These are phyloP conservation scores for Mesotaenium endlicherianum DNA, from an alignment of 139 green algal species.

Conservation along the genomic window DNA sequence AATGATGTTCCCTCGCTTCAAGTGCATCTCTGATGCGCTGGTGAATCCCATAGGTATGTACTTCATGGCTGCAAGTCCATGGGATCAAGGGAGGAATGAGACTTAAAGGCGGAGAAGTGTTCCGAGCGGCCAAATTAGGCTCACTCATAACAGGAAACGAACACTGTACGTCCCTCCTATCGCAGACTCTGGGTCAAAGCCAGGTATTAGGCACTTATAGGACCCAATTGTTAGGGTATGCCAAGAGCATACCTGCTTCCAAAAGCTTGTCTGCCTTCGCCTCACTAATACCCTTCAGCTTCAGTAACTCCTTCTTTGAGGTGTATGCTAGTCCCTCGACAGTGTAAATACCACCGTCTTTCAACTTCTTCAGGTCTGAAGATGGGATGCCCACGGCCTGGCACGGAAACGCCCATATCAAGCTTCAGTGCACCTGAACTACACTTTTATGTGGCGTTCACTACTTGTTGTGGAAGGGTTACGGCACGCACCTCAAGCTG, in stretches of 20 bases:
- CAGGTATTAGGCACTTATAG: too few species aligned
- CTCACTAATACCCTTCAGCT: constrained; percentile 95
- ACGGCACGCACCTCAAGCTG: too few species aligned
- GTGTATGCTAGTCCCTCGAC: constrained; percentile 80
- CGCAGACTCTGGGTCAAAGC: too few species aligned
- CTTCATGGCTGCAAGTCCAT: constrained; percentile 75
- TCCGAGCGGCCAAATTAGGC: too few species aligned
- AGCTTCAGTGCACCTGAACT: too few species aligned
- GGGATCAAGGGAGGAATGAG: not conserved
- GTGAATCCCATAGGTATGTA: constrained; percentile 92
- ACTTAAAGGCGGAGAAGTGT: not conserved
- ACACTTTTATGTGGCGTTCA: too few species aligned
- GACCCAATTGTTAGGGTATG: too few species aligned
- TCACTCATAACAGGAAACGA: too few species aligned
- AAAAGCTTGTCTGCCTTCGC: constrained; percentile 91
- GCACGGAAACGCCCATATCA: too few species aligned
- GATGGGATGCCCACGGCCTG: constrained; percentile 55
- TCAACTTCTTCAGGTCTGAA: constrained; percentile 94
- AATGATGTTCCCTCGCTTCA: constrained; percentile 81
- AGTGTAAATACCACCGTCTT: constrained; percentile 78
- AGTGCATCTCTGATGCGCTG: constrained; percentile 75
- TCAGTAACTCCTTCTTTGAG: constrained; percentile 75
- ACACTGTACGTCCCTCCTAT: too few species aligned
- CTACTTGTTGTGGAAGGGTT: too few species aligned
- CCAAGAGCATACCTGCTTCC: constrained; percentile 78